These are phyloP conservation scores for Podospora appendiculata DNA, from an alignment of 495 filamentous ascomycete species.

Conservation along the genomic window DNA sequence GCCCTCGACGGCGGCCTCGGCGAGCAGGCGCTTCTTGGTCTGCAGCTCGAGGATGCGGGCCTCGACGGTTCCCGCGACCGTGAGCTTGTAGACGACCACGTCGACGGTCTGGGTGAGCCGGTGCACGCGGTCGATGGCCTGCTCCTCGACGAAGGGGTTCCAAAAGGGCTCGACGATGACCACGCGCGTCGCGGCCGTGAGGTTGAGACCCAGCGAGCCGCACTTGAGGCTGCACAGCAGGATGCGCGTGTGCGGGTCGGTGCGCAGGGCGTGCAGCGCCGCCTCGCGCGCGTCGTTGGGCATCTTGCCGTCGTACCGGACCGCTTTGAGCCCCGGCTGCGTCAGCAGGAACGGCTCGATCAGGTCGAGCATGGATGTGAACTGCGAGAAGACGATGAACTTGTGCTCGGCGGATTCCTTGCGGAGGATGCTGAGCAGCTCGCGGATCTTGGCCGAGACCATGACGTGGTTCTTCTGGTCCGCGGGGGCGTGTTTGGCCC, in stretches of 20 bases:
- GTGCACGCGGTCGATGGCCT: constrained; percentile 97
- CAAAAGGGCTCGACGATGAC: constrained; percentile 97
- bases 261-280: constrained; percentile 60
- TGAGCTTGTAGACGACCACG: constrained; percentile 90
- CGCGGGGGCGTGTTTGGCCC: background rate
- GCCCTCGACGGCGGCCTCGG: constrained; percentile 45
- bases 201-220: constrained; percentile 84
- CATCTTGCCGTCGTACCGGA: constrained; percentile 94
- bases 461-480: constrained; percentile 35
- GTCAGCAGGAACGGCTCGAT: constrained; percentile 81
- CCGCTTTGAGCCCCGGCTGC: constrained; percentile 59
- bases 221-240: constrained; percentile 90
- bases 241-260: constrained; percentile 62
- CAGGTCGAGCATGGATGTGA: constrained; percentile 92
- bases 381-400: constrained; percentile 96
- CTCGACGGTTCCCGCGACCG: constrained; percentile 77
- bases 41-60: constrained; percentile 88
- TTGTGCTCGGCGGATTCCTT: constrained; percentile 74
- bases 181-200: constrained; percentile 88
- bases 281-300: constrained; percentile 87
- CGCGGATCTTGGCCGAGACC: constrained; percentile 84
- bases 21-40: constrained; percentile 82
- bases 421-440: constrained; percentile 71
- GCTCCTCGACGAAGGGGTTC: constrained; percentile 97
- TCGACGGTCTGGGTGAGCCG: constrained; percentile 91